Percentiles rank a stretch among this genome's conserved stretches.
phyloP scores from a whole-genome alignment of 495 filamentous ascomycete genomes.

The Penicillium nucicola region DNA sequence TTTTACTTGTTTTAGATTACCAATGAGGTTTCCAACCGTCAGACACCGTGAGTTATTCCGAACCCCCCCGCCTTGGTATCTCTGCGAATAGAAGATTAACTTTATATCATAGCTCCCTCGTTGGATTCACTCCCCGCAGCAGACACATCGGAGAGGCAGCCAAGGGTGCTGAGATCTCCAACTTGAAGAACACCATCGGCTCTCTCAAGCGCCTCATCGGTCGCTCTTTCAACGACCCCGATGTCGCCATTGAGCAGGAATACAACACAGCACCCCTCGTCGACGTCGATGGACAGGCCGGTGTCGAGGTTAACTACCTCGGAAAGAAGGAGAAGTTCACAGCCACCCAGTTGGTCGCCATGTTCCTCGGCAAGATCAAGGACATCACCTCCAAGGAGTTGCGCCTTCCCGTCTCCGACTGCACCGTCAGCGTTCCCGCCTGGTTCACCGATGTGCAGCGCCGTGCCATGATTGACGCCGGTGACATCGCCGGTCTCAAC shows the following conservation, averaged over 20 bases:
- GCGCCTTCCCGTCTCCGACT: conserved; percentile 88
- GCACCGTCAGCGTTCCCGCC: conserved; percentile 89
- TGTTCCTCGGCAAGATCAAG: conserved; percentile 94
- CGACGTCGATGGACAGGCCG: conserved; percentile 90
- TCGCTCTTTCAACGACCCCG: conserved; percentile 80
- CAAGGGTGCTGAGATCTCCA: conserved; percentile 98
- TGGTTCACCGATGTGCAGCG: conserved; percentile 98
- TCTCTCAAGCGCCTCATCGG: conserved; percentile 90
- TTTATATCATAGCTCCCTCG: conserved; percentile 65
- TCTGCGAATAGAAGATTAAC: conserved; percentile 19
- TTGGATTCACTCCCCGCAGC: conserved; percentile 90
- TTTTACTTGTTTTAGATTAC: conserved; percentile 62
- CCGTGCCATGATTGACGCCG: conserved; percentile 82
- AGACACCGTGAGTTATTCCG: conserved; percentile 77
- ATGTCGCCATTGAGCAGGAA: conserved; percentile 86
- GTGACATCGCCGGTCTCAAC: conserved; percentile 93
- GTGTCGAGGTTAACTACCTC: conserved; percentile 90
- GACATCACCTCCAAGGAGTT: conserved; percentile 82
- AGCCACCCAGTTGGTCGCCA: conserved; percentile 85
- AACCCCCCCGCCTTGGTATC: conserved; percentile 3
- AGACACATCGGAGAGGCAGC: conserved; percentile 92
- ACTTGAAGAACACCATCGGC: conserved; percentile 96
- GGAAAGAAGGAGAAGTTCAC: conserved; percentile 93
- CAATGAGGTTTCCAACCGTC: conserved; percentile 98
- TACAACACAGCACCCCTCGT: conserved; percentile 85